Base-by-base conservation (phyloP, 129 eudicot genomes). In the Arctium lappa region DNA sequence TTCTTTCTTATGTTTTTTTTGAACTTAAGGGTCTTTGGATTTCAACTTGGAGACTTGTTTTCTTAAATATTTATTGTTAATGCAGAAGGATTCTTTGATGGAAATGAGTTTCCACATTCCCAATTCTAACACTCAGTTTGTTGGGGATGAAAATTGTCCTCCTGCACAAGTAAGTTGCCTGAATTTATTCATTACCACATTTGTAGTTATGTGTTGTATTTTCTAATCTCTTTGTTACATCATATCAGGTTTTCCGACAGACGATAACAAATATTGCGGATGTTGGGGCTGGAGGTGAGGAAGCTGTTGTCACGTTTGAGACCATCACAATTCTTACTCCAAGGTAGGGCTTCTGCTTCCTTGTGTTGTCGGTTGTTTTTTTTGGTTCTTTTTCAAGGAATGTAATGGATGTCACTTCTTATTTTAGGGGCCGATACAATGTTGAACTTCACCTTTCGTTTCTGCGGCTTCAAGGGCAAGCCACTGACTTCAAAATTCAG, bases 61-160 rank as follows among this genome's bases (percentile, higher is more conserved):
- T 39, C 8, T 72, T 32, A 34, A 37, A 13, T 16, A 39, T 65
- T 83, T 69, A 32, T 70, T 81, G 32, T 39, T 44, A 60, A 69
- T 82, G 68, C 94, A 95, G 99, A 95, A 93, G 89, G 99, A 95
- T 87, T 93, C 99, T 38, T 80, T 95, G 85, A 95, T 93, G 99
- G 99, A 95, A 89, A 93, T 95, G 87, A 95, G 97, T 83, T 95
- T 95, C 53, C 97, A 93, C 80, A 86, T 95, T 72, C 98, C 99
- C 73, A 93, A 80, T 87, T 93, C 99, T 8, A 95, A 95, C 85
- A 89, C 99, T 48, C 95, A 91, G 88, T 95, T 93, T 87, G 97
- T 95, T 82, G 99, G 99, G 63, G 99, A 95, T 86, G 99, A 95
- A 84, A 91, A 88, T 80, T 92, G 86, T 39, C 94, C 99, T 78